These are phyloP conservation scores for Penicillium aurantiogriseum DNA, from an alignment of 2,329 filamentous ascomycete species.

Conservation along the genomic window DNA sequence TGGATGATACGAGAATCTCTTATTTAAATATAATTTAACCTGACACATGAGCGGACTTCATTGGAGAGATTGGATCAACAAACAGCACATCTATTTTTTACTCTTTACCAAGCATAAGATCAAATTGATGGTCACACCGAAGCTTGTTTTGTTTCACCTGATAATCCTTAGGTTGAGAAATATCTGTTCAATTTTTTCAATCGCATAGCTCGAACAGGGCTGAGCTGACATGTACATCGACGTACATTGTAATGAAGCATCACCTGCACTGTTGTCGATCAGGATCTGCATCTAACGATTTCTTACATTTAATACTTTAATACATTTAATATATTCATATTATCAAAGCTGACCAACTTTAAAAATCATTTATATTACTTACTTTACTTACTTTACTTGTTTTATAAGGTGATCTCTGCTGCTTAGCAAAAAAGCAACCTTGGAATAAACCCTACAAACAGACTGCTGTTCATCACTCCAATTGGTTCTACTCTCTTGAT, in stretches of 20 bases:
- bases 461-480: not conserved
- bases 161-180: not conserved
- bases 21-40: not conserved
- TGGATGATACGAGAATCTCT: conserved; percentile 5
- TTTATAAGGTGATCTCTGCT: conserved; percentile 11
- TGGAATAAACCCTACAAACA: conserved; percentile 4
- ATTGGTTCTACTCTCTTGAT: conserved; percentile 4
- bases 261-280: conserved; percentile 24
- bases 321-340: not conserved
- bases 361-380: not conserved
- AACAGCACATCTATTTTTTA: not conserved
- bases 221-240: conserved; percentile 20
- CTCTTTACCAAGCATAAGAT: not conserved
- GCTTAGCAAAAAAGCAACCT: conserved; percentile 4
- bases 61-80: not conserved
- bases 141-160: not conserved
- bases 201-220: conserved; percentile 6
- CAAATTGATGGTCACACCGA: not conserved
- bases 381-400: not conserved
- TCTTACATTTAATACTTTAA: not conserved
- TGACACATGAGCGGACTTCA: not conserved
- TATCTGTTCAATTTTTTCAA: too few relatives aligned
- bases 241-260: conserved; percentile 13
- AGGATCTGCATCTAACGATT: conserved; percentile 8
- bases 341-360: not conserved